Conservation (phyloP, 2,329 filamentous ascomycete species). For the Xylaria sp. region DNA sequence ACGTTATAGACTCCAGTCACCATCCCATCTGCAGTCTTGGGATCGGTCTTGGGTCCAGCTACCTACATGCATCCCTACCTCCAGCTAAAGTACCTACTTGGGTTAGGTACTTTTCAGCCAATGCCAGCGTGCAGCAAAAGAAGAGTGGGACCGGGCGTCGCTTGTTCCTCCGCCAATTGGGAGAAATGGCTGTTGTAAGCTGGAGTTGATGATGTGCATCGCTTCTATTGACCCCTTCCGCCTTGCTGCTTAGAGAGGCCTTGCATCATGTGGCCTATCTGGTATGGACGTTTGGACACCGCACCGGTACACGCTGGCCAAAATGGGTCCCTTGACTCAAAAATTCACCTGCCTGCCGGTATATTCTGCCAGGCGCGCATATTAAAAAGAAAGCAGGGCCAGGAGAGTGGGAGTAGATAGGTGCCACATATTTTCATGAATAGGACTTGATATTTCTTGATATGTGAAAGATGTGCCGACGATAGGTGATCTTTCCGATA, state of each 20-base stretch:
- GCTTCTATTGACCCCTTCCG: conserved; percentile 25
- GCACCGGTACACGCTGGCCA: conserved; percentile 16
- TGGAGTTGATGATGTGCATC: conserved; percentile 29
- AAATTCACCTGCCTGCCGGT: no score
- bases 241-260: conserved; percentile 8
- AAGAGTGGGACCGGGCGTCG: conserved; percentile 15
- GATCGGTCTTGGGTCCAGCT: not conserved
- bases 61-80: conserved; percentile 16
- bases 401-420: not conserved
- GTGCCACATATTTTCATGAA: not conserved
- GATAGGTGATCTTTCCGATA: not conserved
- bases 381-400: conserved; percentile 20
- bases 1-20: no score
- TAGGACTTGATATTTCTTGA: no score
- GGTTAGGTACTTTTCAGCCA: conserved; percentile 21
- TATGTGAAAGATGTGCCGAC: no score
- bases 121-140: conserved; percentile 15
- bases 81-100: not conserved
- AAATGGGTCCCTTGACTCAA: conserved; percentile 24
- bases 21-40: not conserved
- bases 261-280: conserved; percentile 2
- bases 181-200: conserved; percentile 27
- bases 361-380: conserved; percentile 13
- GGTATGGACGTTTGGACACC: conserved; percentile 3
- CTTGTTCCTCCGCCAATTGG: conserved; percentile 24